A percentile compares a stretch with the other conserved stretches of the same genome.
These are phyloP conservation scores for Neospermospora avenae DNA, from an alignment of 2,329 filamentous ascomycete species.

Conservation along the genomic window DNA sequence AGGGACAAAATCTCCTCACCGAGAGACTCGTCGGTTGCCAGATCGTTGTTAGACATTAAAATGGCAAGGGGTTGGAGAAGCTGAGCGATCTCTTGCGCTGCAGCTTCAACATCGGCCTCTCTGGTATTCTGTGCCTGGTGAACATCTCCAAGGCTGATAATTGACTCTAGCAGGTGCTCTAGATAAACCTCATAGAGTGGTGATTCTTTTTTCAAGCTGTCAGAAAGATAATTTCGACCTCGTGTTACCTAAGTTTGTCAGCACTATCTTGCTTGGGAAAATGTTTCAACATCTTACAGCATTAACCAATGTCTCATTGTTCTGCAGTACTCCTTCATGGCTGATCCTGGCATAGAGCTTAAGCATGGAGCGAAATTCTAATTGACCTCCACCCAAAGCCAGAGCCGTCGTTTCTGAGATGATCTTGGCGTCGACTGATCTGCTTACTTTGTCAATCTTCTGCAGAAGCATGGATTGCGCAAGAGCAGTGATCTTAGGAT, in stretches of 20 bases:
- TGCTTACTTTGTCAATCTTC: slow-evolving; percentile 83
- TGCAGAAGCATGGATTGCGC: slow-evolving; percentile 96
- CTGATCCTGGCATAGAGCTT: slow-evolving; percentile 77
- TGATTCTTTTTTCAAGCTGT: slow-evolving; percentile 63
- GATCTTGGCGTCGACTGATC: slow-evolving; percentile 77
- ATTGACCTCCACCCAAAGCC: slow-evolving; percentile 70
- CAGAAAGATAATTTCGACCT: slow-evolving; percentile 76
- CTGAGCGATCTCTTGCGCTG: slow-evolving; percentile 82
- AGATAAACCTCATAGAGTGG: slow-evolving; percentile 80
- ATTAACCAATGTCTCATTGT: slow-evolving; percentile 63
- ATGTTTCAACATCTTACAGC: slow-evolving; percentile 54
- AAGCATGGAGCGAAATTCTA: slow-evolving; percentile 82
- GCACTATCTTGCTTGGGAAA: neutral
- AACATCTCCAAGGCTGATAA: slow-evolving; percentile 87
- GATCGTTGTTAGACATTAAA: slow-evolving; percentile 67
- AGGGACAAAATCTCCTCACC: slow-evolving; percentile 70
- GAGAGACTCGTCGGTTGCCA: slow-evolving; percentile 43
- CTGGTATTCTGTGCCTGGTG: slow-evolving; percentile 71
- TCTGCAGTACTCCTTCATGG: slow-evolving; percentile 67
- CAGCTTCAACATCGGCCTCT: slow-evolving; percentile 75
- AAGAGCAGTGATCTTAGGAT: slow-evolving; percentile 89
- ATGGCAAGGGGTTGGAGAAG: slow-evolving; percentile 84
- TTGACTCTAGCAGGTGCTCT: slow-evolving; percentile 76
- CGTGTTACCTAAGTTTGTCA: slow-evolving; percentile 56
- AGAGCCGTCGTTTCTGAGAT: slow-evolving; percentile 77